phyloP scores from a whole-genome alignment of 2,329 filamentous ascomycete genomes.

The Sclerotiophoma versabilis region DNA sequence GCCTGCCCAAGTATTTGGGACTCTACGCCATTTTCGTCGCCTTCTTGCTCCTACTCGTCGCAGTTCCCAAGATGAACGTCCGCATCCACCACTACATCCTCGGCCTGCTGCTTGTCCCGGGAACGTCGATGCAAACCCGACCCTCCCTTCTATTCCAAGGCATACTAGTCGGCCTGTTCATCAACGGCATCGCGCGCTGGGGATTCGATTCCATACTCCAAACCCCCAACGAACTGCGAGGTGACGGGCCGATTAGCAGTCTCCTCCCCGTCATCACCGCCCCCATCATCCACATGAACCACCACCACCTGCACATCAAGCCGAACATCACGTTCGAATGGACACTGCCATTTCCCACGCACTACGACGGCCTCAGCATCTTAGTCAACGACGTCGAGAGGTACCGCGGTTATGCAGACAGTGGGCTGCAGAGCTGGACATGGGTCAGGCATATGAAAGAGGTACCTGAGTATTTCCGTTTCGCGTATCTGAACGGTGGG shows the following conservation, averaged over 20 bases:
- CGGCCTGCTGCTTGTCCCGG: slow-evolving; percentile 83
- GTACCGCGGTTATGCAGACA: slow-evolving; percentile 60
- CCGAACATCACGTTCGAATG: slow-evolving; percentile 70
- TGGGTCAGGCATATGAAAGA: slow-evolving; percentile 62
- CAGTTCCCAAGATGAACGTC: slow-evolving; percentile 78
- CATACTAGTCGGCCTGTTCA: slow-evolving; percentile 85
- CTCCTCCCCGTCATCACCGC: slow-evolving; percentile 60
- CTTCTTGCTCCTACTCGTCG: slow-evolving; percentile 73
- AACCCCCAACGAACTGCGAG: slow-evolving; percentile 75
- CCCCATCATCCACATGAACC: slow-evolving; percentile 54
- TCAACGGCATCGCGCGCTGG: slow-evolving; percentile 94
- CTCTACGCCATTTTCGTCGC: slow-evolving; percentile 75
- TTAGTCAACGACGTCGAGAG: slow-evolving; percentile 87
- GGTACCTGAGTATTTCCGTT: slow-evolving; percentile 76
- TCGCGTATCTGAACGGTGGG: slow-evolving; percentile 74
- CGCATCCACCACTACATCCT: slow-evolving; percentile 96
- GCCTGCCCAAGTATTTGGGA: slow-evolving; percentile 77
- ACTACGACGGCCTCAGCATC: slow-evolving; percentile 77
- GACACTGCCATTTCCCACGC: slow-evolving; percentile 53
- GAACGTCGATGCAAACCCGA: slow-evolving; percentile 86
- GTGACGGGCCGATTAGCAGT: slow-evolving; percentile 60
- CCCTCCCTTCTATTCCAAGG: slow-evolving; percentile 88
- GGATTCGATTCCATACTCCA: slow-evolving; percentile 90
- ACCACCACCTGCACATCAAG: slow-evolving; percentile 52
- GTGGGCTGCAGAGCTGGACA: slow-evolving; percentile 55